A percentile compares a stretch with the other conserved stretches of the same genome.
Conservation (phyloP, 2,329 filamentous ascomycete genomes). For the Podosphaera fusca region DNA sequence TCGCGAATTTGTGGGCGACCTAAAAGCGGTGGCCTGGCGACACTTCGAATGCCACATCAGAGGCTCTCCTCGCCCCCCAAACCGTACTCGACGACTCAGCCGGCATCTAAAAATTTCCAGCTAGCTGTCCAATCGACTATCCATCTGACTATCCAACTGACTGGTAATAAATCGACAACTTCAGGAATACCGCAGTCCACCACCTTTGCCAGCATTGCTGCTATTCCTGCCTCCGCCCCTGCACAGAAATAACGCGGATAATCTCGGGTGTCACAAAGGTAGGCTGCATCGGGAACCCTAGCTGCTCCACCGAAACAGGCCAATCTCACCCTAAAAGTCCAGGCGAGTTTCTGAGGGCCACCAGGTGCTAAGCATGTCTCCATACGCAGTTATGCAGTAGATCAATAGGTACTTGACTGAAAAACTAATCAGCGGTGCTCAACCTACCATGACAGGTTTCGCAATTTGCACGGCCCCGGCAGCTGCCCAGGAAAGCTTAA, state of each 20-base stretch:
- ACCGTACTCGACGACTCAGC: background rate
- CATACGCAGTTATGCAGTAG: too few relatives aligned
- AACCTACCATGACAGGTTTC: too few relatives aligned
- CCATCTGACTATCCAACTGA: background rate
- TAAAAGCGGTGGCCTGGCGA: too few relatives aligned
- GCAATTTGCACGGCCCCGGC: too few relatives aligned
- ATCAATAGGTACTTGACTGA: too few relatives aligned
- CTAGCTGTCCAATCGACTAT: background rate
- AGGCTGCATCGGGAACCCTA: background rate
- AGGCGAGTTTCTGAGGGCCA: too few relatives aligned
- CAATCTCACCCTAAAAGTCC: background rate
- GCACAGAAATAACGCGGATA: background rate
- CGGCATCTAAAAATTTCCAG: background rate
- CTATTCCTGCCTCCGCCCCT: background rate
- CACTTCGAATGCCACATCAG: too few relatives aligned
- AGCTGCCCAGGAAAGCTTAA: too few relatives aligned
- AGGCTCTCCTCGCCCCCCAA: too few relatives aligned
- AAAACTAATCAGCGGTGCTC: too few relatives aligned
- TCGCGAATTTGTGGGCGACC: too few relatives aligned
- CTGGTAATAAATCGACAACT: background rate
- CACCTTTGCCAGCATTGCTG: background rate
- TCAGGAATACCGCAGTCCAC: background rate
- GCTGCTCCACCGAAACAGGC: background rate
- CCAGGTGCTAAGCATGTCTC: too few relatives aligned
- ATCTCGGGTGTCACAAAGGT: background rate